These are phyloP conservation scores for Trichoderma aggressivum DNA, from an alignment of 2,329 filamentous ascomycete genomes.

Conservation along the genomic window DNA sequence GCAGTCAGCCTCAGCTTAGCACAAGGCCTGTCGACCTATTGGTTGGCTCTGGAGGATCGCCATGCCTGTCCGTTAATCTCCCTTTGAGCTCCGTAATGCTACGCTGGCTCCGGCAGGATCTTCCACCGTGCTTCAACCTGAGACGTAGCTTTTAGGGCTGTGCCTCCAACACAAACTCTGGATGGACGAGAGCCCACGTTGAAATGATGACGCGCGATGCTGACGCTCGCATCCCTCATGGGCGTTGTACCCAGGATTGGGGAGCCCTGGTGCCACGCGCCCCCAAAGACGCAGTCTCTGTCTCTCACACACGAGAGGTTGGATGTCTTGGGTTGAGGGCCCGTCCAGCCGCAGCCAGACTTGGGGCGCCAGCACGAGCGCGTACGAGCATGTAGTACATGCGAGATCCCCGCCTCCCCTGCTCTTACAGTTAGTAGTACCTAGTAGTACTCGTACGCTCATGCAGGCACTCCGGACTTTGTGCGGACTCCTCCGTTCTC, in stretches of 20 bases:
- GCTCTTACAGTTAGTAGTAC: background rate
- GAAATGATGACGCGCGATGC: constrained; percentile 12
- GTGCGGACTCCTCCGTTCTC: background rate
- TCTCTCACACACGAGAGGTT: background rate
- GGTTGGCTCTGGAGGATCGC: constrained; percentile 8
- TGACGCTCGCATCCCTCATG: background rate
- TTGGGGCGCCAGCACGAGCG: background rate
- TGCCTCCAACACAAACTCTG: background rate
- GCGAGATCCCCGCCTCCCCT: background rate
- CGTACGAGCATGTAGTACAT: background rate
- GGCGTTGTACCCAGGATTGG: background rate
- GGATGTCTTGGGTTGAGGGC: background rate
- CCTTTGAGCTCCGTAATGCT: background rate
- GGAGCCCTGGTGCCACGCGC: background rate
- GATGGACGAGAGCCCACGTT: background rate
- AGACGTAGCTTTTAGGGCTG: constrained; percentile 9
- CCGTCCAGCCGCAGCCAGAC: background rate
- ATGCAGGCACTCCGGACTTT: background rate
- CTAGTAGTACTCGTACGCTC: background rate
- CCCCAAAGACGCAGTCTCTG: background rate
- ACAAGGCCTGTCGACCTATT: background rate
- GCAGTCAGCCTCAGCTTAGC: background rate
- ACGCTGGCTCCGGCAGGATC: constrained; percentile 1
- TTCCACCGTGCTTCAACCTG: background rate
- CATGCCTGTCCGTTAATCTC: background rate